These are phyloP conservation scores for Dispira simplex DNA, from an alignment of 192 early-diverging fungal genomes.

Conservation along the genomic window DNA sequence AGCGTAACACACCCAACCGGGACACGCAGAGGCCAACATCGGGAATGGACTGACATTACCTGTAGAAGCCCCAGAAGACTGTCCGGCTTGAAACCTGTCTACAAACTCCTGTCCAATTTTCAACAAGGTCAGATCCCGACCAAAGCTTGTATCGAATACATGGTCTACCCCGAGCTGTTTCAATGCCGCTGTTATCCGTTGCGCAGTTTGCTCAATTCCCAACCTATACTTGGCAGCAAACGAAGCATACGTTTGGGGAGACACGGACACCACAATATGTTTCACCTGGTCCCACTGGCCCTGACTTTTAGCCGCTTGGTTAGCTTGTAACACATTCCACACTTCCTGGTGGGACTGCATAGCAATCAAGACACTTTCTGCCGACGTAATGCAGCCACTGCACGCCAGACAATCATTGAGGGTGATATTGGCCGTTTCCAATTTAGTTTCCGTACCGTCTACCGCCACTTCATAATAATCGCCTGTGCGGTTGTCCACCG, in stretches of 20 bases:
- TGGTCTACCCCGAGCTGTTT: constrained; percentile 68
- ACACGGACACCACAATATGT: constrained; percentile 67
- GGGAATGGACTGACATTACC: constrained; percentile 18
- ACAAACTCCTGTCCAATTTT: constrained; percentile 86
- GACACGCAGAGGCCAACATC: constrained; percentile 48
- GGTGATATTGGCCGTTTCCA: constrained; percentile 74
- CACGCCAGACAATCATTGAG: constrained; percentile 97
- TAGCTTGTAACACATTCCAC: constrained; percentile 41
- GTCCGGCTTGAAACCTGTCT: constrained; percentile 30
- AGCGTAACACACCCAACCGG: constrained; percentile 97
- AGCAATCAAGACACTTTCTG: constrained; percentile 84
- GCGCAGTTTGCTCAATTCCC: constrained; percentile 46
- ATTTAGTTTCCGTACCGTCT: constrained; percentile 68
- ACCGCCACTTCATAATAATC: constrained; percentile 79
- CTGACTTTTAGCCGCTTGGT: constrained; percentile 21
- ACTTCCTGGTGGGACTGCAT: constrained; percentile 91
- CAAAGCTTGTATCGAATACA: constrained; percentile 81
- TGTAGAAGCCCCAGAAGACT: not conserved
- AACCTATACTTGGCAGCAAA: constrained; percentile 74
- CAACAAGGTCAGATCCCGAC: constrained; percentile 72
- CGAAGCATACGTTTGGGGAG: constrained; percentile 83
- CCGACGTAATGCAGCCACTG: constrained; percentile 97
- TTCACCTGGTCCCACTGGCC: constrained; percentile 16
- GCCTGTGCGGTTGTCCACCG: constrained; percentile 49
- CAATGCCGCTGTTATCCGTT: constrained; percentile 56